A percentile compares a stretch with the other conserved stretches of the same genome.
These are phyloP conservation scores for Sporisorium reilianum DNA, from an alignment of 1,284 basidiomycete genomes.

Conservation along the genomic window DNA sequence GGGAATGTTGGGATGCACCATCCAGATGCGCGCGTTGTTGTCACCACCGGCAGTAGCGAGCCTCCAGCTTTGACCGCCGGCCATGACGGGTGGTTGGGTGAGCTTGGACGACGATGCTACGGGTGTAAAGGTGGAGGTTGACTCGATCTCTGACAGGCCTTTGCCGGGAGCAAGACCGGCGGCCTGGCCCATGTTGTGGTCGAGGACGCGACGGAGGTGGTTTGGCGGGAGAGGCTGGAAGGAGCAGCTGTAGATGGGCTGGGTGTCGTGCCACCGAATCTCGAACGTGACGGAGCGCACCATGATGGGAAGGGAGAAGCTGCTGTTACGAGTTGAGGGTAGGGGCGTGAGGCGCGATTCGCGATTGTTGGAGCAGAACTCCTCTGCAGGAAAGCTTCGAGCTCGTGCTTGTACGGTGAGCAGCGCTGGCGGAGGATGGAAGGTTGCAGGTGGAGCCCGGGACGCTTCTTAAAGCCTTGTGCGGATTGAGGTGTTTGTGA, in stretches of 20 bases:
- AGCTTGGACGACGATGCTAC: constrained; percentile 43
- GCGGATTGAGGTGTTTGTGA: not conserved
- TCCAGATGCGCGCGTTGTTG: constrained; percentile 82
- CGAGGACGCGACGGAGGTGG: constrained; percentile 62
- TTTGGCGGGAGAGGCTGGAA: constrained; percentile 63
- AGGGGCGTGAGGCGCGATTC: no score
- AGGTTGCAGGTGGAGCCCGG: not conserved
- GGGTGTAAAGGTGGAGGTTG: constrained; percentile 19
- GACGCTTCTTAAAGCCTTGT: not conserved
- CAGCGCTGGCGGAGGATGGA: not conserved
- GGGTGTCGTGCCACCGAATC: constrained; percentile 68
- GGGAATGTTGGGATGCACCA: constrained; percentile 68
- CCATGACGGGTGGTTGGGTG: constrained; percentile 53
- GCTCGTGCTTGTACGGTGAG: not conserved
- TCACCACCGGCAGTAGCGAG: constrained; percentile 96
- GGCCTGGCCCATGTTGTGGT: constrained; percentile 66
- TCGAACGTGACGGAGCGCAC: constrained; percentile 68
- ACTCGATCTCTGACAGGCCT: constrained; percentile 42
- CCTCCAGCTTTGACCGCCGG: constrained; percentile 77
- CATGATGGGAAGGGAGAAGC: constrained; percentile 49
- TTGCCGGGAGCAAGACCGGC: constrained; percentile 63
- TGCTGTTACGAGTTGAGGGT: not conserved
- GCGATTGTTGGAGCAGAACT: not conserved
- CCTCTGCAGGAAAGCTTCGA: not conserved
- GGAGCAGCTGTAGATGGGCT: constrained; percentile 67